These are phyloP conservation scores for Euphorbia pulcherrima DNA, from an alignment of 345 rosid genomes.

Conservation along the genomic window DNA sequence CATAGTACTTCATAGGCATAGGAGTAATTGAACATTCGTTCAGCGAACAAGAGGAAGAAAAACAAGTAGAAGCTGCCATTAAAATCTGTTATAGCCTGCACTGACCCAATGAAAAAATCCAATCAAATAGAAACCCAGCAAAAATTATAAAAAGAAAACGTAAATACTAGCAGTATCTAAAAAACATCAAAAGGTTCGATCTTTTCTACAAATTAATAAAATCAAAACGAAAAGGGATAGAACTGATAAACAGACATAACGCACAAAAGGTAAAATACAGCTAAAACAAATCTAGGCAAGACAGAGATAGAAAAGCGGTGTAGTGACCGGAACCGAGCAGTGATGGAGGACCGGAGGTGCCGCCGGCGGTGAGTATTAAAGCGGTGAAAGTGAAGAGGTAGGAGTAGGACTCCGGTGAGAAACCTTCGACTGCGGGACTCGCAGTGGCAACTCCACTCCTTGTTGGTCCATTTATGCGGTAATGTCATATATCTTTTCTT, in stretches of 20 bases:
- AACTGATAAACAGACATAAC: background rate
- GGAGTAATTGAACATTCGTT: background rate
- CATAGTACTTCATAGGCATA: slow-evolving; percentile 13
- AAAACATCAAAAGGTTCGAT: background rate
- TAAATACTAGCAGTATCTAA: background rate
- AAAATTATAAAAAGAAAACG: background rate
- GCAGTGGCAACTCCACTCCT: too few species aligned
- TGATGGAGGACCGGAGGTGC: too few species aligned
- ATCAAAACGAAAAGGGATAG: background rate
- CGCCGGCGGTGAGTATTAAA: too few species aligned
- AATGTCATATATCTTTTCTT: too few species aligned
- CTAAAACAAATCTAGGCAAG: too few species aligned
- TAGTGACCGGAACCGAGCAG: too few species aligned
- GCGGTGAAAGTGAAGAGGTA: too few species aligned
- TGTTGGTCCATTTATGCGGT: too few species aligned
- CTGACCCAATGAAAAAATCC: background rate
- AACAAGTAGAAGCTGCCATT: slow-evolving; percentile 15
- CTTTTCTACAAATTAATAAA: background rate
- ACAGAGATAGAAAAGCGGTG: background rate
- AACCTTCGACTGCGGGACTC: too few species aligned
- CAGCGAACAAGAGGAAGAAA: slow-evolving; percentile 12
- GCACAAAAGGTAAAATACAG: background rate
- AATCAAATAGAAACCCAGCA: background rate
- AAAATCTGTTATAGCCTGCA: background rate
- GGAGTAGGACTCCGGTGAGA: too few species aligned